Base-by-base conservation (phyloP, 2,329 filamentous ascomycete species). In the Xylaria sp. region DNA sequence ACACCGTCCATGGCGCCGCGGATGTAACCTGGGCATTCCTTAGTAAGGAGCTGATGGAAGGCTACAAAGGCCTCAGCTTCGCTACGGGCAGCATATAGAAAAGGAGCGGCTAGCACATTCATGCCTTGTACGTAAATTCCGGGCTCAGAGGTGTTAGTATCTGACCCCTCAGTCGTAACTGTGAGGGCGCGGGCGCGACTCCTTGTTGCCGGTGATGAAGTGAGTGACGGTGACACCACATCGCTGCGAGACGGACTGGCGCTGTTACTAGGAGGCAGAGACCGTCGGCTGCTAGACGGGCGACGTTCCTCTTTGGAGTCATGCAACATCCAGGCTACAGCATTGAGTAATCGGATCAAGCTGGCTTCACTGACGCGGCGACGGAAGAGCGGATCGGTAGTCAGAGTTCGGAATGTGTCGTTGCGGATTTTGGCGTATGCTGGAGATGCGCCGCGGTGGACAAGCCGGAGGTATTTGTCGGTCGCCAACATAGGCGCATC, bases 361-460 rank as follows among this genome's bases (percentile, higher is more conserved):
- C 90, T 96, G 62, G 95, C 95, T 75, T 99, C 94, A 59, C 91
- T 96, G 61, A 99, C 94, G 59, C 93, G 89, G 37, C 94, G 87
- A 63, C 94, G 90, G 79, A 97, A 99, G 42, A 99, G 84, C n/a
- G 93, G 92, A 70, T 99, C 94, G 55, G 93, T 97, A 37, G 94
- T 94, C 57, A 99, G 81, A 0, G 94, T 99, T 68, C 94, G 91
- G 74, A 97, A 97, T 47, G 94, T 97, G 74, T 99, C 94, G 76
- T 99, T 97, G 73, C 92, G 90, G 72, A 99, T 99, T 78, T 99
- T 99, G 69, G 91, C 86, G 77, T 99, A 96, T 51, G 92, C 92
- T 0, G 93, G 92, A 2, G 93, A 97, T 23, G 93, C 90, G 63
- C 94, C 93, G 64, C 94, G 91, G 71, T 96, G 92, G 65, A 99